A percentile compares a stretch with the other conserved stretches of the same genome.
These are phyloP conservation scores for Prototheca stagnorum DNA, from an alignment of 163 green algal species.

Conservation along the genomic window DNA sequence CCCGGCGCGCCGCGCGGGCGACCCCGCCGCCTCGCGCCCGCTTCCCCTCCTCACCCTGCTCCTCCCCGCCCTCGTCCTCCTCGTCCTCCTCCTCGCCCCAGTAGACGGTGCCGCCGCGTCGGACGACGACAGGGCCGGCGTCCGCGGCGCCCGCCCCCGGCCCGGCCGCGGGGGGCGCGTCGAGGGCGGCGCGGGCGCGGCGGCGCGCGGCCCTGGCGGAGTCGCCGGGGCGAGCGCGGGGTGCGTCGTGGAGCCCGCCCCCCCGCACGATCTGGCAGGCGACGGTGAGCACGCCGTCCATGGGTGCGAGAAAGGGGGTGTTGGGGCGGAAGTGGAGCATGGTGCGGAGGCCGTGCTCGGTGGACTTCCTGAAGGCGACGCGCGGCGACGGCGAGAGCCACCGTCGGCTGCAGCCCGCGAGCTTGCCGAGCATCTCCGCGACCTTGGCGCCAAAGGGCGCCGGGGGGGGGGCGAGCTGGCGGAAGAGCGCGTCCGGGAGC, in stretches of 20 bases:
- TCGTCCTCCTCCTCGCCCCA: no score
- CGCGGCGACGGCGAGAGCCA: conserved; percentile 54
- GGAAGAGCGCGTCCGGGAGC: conserved; percentile 52
- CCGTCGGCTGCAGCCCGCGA: no score
- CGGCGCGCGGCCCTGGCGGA: conserved; percentile 18
- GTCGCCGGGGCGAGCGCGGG: conserved; percentile 53
- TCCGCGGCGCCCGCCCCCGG: no score
- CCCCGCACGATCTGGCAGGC: no score
- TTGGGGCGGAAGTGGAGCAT: conserved; percentile 80
- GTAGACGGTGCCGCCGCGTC: no score
- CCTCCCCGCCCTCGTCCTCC: not conserved
- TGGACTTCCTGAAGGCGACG: conserved; percentile 60
- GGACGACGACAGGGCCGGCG: no score
- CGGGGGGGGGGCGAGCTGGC: conserved; percentile 46
- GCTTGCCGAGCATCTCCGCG: conserved; percentile 76
- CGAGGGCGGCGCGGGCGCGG: no score
- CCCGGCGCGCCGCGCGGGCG: no score
- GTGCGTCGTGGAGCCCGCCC: no score
- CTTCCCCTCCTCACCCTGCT: not conserved
- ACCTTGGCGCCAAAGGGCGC: conserved; percentile 52
- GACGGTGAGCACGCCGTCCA: no score
- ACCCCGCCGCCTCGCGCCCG: no score
- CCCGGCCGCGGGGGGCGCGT: no score
- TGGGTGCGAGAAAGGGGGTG: conserved; percentile 88
- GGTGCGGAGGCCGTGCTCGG: conserved; percentile 83